phyloP scores from a whole-genome alignment of 2,329 filamentous ascomycete species.

The Ambrosiella cleistominuta region DNA sequence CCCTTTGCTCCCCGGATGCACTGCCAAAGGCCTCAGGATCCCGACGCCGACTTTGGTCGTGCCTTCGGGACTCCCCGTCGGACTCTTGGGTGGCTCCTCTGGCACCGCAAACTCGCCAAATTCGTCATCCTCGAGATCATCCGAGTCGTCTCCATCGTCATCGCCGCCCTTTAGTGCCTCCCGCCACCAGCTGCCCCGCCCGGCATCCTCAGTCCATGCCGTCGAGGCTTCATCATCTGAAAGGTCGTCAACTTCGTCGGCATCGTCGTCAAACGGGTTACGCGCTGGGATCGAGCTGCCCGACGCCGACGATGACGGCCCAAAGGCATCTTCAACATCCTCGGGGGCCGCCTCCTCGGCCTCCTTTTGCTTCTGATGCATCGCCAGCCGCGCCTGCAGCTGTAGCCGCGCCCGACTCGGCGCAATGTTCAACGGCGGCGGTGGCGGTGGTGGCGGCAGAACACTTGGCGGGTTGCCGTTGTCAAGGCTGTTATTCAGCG shows the following conservation, averaged over 20 bases:
- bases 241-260: slow-evolving; percentile 36
- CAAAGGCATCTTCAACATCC: slow-evolving; percentile 19
- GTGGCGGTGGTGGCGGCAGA: slow-evolving; percentile 46
- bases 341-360: slow-evolving; percentile 24
- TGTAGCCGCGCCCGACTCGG: slow-evolving; percentile 76
- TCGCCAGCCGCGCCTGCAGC: slow-evolving; percentile 70
- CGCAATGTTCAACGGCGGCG: slow-evolving; percentile 64
- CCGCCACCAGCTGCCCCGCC: slow-evolving; percentile 33
- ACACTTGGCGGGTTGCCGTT: slow-evolving; percentile 36
- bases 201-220: slow-evolving; percentile 16
- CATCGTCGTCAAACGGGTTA: slow-evolving; percentile 40
- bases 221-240: slow-evolving; percentile 23
- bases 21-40: slow-evolving; percentile 36
- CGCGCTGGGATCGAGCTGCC: slow-evolving; percentile 18
- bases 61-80: not conserved
- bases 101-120: slow-evolving; percentile 54
- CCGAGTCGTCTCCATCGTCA: slow-evolving; percentile 26
- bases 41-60: slow-evolving; percentile 24
- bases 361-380: slow-evolving; percentile 48
- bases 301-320: slow-evolving; percentile 4
- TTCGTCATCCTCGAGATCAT: slow-evolving; percentile 36
- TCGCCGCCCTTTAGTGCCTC: slow-evolving; percentile 19
- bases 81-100: slow-evolving; percentile 20
- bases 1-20: slow-evolving; percentile 28
- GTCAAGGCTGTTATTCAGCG: slow-evolving; percentile 27